Base-by-base conservation (phyloP, 179 eudicot genomes). In the Vitellaria paradoxa region DNA sequence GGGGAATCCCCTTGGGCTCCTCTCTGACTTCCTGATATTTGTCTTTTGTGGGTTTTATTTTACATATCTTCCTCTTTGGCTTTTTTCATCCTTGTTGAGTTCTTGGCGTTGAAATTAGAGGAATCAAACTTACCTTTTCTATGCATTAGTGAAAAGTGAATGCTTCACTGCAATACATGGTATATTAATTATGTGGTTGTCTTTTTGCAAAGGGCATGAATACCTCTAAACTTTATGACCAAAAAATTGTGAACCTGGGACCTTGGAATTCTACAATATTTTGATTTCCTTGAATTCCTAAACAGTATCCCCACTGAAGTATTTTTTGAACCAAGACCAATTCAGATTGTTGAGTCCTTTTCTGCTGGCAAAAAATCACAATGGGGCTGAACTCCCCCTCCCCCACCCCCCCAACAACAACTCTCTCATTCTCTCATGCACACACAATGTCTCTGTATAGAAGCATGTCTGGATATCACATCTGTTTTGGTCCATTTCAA, bases 181-280 rank as follows among this genome's bases (percentile, higher is more conserved):
- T 23, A 37, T 66, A 9, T 23, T 37, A 66, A 15, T 37, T 65
- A 65, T 65, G 18, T 37, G 9, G n/a, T 65, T 13, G 8, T 65
- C 12, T 65, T 65, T 5, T 10, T 37, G 68, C 46, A 5, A 37
- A 17, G 46, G 8, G 17, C 14, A 8, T 18, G 14, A 40, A n/a
- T 7, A 66, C 70, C 70, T 66, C 70, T 66, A 17, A 67, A 67
- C 24, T 67, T 42, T 49, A 18, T 45, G 52, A 67, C 20, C 11
- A n/a, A 40, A 18, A 7, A 1, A 7, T 67, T 67, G 13, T 67
- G 52, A 67, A 42, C 11, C 26, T 14, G 15, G 15, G 15, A 52
- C 56, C 15, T 9, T 9, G 56, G 47, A 50, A 45, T 67, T 42
- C 24, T 67, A 45, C 6, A 67, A 42, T 67, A 67, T n/a, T 49